Evolutionary conservation across 2,329 filamentous ascomycete genomes (phyloP), one percentile per base, ranked within the genome.

Genomic region (Xylariaceae sp.): DNA sequence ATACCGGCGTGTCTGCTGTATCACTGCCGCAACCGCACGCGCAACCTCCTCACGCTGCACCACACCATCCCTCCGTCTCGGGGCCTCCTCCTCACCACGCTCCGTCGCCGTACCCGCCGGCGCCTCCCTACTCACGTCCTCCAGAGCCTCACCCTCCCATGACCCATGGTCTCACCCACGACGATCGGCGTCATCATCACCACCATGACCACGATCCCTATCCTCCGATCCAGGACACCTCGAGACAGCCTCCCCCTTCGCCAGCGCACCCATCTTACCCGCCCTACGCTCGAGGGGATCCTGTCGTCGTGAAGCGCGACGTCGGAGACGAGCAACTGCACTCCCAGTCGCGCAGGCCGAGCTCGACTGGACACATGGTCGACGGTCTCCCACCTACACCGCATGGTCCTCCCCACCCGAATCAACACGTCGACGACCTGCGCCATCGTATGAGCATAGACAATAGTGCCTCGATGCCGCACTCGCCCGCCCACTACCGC

Each of bases 131-230:
- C 64, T 63, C 71, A 50, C 69, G 71, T 56, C 67, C 71, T 46
- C 62, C 66, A 57, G 71, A 73, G 59, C 63, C 68, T 50, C 64
- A 67, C 51, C 61, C 71, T 58, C 70, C 69, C 57, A 64, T 71
- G 54, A 71, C 75, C 63, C 73, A 72, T 51, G 69, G 73, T 53
- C 74, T 73, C 51, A 60, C 69, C 46, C 55, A 57, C 70, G 76
- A 82, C 63, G 79, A 83, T 61, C 79, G 79, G 67, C 78, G 79
- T 60, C 77, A 78, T 61, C 77, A 79, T 62, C 75, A 78, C 61
- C 76, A 79, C 62, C 75, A 80, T 77, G 80, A 82, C 48, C 77
- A 74, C 68, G 80, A 81, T 60, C 71, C 73, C 50, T 80, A 76
- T 63, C 71, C 76, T 64, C 74, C 77, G 58, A 76, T 80, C 69